Evolutionary conservation across 305 asterid species (phyloP), one percentile per base, ranked within the genome.

Genomic region (Fraxinus sp.): DNA sequence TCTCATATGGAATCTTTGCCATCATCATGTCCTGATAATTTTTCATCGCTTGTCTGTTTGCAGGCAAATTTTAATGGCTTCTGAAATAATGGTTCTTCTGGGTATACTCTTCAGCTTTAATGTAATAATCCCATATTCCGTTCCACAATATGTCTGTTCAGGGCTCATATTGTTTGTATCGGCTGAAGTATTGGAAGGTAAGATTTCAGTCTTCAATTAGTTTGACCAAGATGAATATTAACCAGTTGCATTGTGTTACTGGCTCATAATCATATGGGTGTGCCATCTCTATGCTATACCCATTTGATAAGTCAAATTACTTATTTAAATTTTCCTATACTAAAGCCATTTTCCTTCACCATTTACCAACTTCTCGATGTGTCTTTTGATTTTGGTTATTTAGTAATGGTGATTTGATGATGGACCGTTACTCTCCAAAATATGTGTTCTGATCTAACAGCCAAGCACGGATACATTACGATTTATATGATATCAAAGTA

Each of bases 111-210:
- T 92, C 86, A 93, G 99, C 91, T 97, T 97, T 90, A 89, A 95
- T 35, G 85, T 91, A 81, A 81, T 93, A 52, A 76, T 85, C 83
- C 89, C 90, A 39, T 97, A 97, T 84, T 78, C 98, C 11, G 95
- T 93, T 76, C 95, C 95, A 49, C 99, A 97, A 81, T 97, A 97
- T 76, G 97, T 97, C 79, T 43, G 83, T 86, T 90, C 99, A 1
- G 99, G 98, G 82, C 97, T 97, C 79, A 62, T 97, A 80, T 88
- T 92, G 98, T 97, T 97, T 86, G 99, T 97, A 75, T 92, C 98
- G 82, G 97, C 97, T 83, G 99, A 97, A 91, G 99, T 97, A 16
- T 85, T 97, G 75, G 99, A 97, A 95, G 99, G 99, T 90, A 86
- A 86, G 83, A 81, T 49, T 77, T 66, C 75, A 43, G 62, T 33